Evolutionary conservation across 1,284 basidiomycete species (phyloP), one percentile per base, ranked within the genome.

Genomic region (Wolfiporia cocos): DNA sequence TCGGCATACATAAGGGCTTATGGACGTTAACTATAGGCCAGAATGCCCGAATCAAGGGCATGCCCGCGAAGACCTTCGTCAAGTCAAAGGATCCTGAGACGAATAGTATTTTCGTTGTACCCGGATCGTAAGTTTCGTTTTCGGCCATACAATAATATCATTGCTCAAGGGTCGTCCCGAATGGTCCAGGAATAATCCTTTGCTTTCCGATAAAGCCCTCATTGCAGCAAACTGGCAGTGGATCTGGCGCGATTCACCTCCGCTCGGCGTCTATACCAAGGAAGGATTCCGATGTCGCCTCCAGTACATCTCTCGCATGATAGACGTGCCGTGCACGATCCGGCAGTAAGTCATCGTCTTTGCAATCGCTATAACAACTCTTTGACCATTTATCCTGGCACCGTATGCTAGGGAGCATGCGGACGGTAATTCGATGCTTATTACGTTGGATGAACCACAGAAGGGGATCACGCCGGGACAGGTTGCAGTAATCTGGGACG

Each of bases 21-120:
- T 94, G 91, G 82, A 76, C 74, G n/a, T 90, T 82, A 50, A 97
- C 94, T 0, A 83, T 98, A 26, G 95, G 95, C 0, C 84, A 91
- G 59, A 66, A 75, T 4, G 84, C 88, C 0, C 72, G 78, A 19
- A 63, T 97, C 11, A 56, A 65, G 0, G 89, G 92, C 0, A 68
- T 81, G 64, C 58, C 63, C 0, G 57, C 75, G 39, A 77, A 73
- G 51, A 76, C 86, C 69, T 95, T 84, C 54, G 89, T 97, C 0
- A 81, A 81, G 0, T 62, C 65, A 31, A 99, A 97, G 57, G 78
- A 90, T 48, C 49, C 65, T 0, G 53, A 59, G 3, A 63, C 56
- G 12, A 89, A 89, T 54, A 70, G 69, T 22, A 73, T 97, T 7
- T 73, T 82, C 28, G 78, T 95, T 2, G 92, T 92, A 1, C 80